These are phyloP conservation scores for Plantago ovata DNA, from an alignment of 257 asterid genomes.

Conservation along the genomic window DNA sequence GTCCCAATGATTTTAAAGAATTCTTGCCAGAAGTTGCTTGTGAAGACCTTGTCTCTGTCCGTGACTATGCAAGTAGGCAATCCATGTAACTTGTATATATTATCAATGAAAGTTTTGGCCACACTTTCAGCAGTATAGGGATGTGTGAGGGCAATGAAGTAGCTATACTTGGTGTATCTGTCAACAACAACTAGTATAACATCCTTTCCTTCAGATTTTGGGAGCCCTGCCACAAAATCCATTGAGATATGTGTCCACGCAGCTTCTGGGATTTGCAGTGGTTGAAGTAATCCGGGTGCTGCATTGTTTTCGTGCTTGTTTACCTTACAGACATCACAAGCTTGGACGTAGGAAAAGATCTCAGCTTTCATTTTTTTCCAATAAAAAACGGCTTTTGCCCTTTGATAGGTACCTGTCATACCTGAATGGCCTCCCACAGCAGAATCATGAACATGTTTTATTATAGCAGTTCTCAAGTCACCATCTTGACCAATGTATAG, in stretches of 20 bases:
- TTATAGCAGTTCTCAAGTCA: background rate
- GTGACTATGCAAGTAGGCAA: no score
- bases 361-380: background rate
- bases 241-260: background rate
- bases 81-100: no score
- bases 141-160: background rate
- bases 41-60: no score
- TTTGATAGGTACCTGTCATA: background rate
- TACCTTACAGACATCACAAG: background rate
- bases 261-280: background rate
- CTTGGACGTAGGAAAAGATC: no score
- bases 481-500: background rate
- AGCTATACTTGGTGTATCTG: background rate
- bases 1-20: no score
- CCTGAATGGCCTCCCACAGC: background rate
- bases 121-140: background rate
- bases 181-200: background rate
- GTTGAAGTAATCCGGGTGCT: background rate
- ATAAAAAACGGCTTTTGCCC: background rate
- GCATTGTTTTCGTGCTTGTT: background rate
- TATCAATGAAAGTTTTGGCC: no score
- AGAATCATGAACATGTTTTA: background rate
- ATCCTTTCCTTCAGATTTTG: background rate
- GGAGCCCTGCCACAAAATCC: slow-evolving; percentile 3
- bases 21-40: no score